Conservation (phyloP, 2,329 filamentous ascomycete genomes). For the Rhynchosporium secalis region DNA sequence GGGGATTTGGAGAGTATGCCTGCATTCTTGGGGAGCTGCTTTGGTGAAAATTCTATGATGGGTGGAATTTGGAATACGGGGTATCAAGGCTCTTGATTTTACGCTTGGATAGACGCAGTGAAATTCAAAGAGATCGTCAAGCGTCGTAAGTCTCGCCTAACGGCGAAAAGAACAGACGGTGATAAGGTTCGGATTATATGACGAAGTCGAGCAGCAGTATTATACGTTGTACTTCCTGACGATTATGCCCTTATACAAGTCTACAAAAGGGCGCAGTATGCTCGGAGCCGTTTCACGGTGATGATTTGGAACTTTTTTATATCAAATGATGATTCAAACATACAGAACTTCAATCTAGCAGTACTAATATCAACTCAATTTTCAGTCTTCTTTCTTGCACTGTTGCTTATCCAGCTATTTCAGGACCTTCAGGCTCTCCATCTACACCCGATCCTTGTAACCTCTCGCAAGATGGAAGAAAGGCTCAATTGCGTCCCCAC, state of each 20-base stretch:
- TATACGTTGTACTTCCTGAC: too few species aligned
- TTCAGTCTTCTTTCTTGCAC: background rate
- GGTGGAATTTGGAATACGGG: slow-evolving; percentile 22
- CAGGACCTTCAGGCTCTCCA: background rate
- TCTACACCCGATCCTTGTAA: background rate
- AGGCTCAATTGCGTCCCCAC: background rate
- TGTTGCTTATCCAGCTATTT: too few species aligned
- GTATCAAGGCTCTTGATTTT: background rate
- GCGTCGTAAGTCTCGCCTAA: too few species aligned
- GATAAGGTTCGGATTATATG: too few species aligned
- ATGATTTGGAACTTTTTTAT: background rate
- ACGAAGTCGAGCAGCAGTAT: too few species aligned
- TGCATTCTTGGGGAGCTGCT: slow-evolving; percentile 20
- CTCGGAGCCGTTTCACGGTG: too few species aligned
- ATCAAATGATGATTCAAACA: background rate
- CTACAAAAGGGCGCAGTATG: too few species aligned
- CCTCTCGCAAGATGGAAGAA: background rate
- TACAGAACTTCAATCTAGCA: too few species aligned
- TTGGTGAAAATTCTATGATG: slow-evolving; percentile 13
- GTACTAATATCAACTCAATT: too few species aligned
- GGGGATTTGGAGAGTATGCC: slow-evolving; percentile 16
- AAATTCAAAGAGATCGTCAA: background rate
- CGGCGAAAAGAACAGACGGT: too few species aligned
- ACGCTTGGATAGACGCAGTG: background rate
- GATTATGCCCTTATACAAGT: too few species aligned